Conservation (phyloP, 371 early-diverging fungal genomes). For the Mucor velutinosus region DNA sequence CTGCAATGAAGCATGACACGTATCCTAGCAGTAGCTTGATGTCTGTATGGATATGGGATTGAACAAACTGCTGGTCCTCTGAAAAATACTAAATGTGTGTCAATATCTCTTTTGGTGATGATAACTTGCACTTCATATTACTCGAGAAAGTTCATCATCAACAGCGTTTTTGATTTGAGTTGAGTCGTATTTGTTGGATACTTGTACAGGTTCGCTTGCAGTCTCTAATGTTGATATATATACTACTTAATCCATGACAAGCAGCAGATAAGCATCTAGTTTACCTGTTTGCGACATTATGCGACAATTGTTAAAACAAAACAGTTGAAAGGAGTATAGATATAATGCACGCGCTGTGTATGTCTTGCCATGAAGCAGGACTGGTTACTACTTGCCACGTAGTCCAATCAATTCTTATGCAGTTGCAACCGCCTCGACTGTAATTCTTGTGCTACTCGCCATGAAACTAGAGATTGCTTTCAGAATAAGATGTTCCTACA, state of each 20-base stretch:
- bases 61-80: conserved; percentile 21
- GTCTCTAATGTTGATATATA: neutral
- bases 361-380: neutral
- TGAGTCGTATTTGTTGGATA: conserved; percentile 38
- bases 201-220: conserved; percentile 27
- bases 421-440: too few species aligned
- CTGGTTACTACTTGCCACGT: neutral
- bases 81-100: conserved; percentile 21
- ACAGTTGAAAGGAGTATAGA: neutral
- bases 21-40: conserved; percentile 47
- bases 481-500: too few species aligned
- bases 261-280: neutral
- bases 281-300: conserved; percentile 3
- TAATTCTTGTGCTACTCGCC: too few species aligned
- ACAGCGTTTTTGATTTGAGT: conserved; percentile 45
- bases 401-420: neutral
- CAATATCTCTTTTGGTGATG: neutral
- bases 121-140: conserved; percentile 17
- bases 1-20: conserved; percentile 43
- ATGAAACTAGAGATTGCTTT: too few species aligned
- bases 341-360: conserved; percentile 1
- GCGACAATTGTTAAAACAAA: neutral
- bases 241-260: neutral
- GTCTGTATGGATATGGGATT: conserved; percentile 43
- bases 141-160: conserved; percentile 47